phyloP scores from a whole-genome alignment of 108 stramenopile species.

The Skeletonema marinoi region DNA sequence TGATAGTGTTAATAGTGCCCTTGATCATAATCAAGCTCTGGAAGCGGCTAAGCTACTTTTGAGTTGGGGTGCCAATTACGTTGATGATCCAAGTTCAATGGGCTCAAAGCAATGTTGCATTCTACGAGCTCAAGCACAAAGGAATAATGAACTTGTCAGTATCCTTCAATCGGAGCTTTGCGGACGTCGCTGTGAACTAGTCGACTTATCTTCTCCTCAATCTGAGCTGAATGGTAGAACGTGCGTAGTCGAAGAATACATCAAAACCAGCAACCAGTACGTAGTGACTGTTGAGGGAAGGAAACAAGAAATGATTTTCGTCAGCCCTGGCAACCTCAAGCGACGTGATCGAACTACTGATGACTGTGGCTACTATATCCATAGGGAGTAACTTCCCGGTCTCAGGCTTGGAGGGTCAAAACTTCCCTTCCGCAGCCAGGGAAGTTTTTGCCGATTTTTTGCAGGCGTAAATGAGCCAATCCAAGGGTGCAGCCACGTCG shows the following conservation, averaged over 20 bases:
- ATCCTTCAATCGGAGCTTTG: slow-evolving; percentile 6
- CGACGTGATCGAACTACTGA: slow-evolving; percentile 2
- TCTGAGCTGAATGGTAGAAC: slow-evolving; percentile 1
- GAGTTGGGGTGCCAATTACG: neutral
- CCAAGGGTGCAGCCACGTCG: too few species aligned
- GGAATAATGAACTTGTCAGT: neutral
- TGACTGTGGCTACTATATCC: slow-evolving; percentile 1
- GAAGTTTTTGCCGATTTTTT: too few species aligned
- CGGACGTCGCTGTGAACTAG: slow-evolving; percentile 5
- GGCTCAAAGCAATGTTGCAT: neutral
- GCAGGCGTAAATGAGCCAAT: too few species aligned
- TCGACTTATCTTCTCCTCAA: slow-evolving; percentile 2
- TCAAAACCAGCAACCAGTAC: neutral
- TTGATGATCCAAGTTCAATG: neutral
- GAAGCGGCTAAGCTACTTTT: neutral
- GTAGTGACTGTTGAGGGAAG: neutral
- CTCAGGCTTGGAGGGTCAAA: too few species aligned
- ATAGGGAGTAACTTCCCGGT: too few species aligned
- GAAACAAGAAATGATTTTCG: neutral
- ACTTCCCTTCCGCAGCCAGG: too few species aligned
- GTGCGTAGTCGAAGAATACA: slow-evolving; percentile 1
- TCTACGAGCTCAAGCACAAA: neutral
- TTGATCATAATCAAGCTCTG: neutral
- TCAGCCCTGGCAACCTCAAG: slow-evolving; percentile 2
- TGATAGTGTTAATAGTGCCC: neutral